A percentile compares a stretch with the other conserved stretches of the same genome.
These are phyloP conservation scores for Candida peoriensis DNA, from an alignment of 805 yeast genomes.

Conservation along the genomic window DNA sequence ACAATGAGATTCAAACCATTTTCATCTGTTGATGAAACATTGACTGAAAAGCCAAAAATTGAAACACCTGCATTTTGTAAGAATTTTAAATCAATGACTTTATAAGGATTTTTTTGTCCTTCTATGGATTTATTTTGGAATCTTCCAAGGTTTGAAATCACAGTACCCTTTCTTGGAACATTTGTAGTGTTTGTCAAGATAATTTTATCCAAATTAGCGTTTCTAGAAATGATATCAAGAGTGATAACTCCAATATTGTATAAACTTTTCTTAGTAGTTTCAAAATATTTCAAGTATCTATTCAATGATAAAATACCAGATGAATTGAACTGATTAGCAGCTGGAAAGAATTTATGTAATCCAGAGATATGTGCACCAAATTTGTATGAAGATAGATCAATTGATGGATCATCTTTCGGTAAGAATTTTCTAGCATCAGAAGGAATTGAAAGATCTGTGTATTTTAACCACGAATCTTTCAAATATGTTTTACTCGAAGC, in stretches of 20 bases:
- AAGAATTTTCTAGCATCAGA: conserved; percentile 17
- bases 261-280: conserved; percentile 3
- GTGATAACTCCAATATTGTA: conserved; percentile 18
- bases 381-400: conserved; percentile 9
- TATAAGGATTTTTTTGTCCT: conserved; percentile 3
- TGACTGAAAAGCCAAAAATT: conserved; percentile 9
- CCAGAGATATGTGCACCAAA: conserved; percentile 20
- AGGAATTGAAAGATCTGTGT: conserved; percentile 16
- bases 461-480: conserved; percentile 2
- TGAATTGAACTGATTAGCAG: conserved; percentile 5
- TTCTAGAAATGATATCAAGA: conserved; percentile 2
- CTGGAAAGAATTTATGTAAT: conserved; percentile 11
- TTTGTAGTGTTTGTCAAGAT: conserved; percentile 8
- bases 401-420: not conserved
- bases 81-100: conserved; percentile 12
- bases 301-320: conserved; percentile 5
- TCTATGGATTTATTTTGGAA: not conserved
- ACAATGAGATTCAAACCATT: conserved; percentile 15
- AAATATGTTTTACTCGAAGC: conserved; percentile 8
- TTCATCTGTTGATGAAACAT: conserved; percentile 5
- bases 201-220: conserved; percentile 13
- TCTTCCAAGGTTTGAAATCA: conserved; percentile 19
- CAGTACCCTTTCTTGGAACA: conserved; percentile 9
- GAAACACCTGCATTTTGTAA: conserved; percentile 13
- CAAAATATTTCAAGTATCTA: conserved; percentile 7